phyloP scores from a whole-genome alignment of 2,329 filamentous ascomycete genomes.

The Curvularia eragrostidis region DNA sequence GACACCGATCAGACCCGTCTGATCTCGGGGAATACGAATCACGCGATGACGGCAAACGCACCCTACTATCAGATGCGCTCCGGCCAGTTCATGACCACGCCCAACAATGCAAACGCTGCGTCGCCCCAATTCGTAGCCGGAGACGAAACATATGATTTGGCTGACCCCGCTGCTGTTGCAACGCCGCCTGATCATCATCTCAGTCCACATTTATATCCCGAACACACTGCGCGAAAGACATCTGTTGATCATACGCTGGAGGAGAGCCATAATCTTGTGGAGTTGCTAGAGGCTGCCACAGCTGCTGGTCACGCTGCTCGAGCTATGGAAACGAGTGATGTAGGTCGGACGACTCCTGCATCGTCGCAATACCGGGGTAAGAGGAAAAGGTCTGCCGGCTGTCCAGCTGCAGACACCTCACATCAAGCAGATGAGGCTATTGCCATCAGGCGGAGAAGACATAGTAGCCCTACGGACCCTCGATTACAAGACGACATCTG shows the following conservation, averaged over 20 bases:
- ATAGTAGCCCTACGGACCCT: conserved; percentile 26
- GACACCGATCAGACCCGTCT: conserved; percentile 16
- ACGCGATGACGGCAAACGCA: conserved; percentile 45
- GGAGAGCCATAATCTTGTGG: conserved; percentile 43
- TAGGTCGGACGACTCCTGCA: neutral
- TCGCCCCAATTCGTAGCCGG: conserved; percentile 24
- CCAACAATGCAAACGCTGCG: conserved; percentile 34
- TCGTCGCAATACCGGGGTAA: conserved; percentile 29
- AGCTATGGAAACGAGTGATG: conserved; percentile 21
- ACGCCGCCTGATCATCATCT: conserved; percentile 24
- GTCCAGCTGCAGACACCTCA: conserved; percentile 13
- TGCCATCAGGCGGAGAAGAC: conserved; percentile 31
- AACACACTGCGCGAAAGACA: conserved; percentile 22
- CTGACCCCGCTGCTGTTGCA: conserved; percentile 18
- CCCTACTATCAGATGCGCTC: conserved; percentile 46
- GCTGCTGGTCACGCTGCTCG: conserved; percentile 39
- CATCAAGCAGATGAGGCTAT: conserved; percentile 12
- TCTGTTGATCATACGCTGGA: conserved; percentile 30
- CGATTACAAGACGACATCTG: conserved; percentile 16
- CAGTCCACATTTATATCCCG: conserved; percentile 24
- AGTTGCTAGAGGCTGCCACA: conserved; percentile 48
- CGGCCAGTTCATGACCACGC: conserved; percentile 34
- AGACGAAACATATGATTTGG: conserved; percentile 33
- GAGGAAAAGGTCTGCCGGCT: conserved; percentile 33
- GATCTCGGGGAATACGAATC: conserved; percentile 19